phyloP scores from a whole-genome alignment of 352 stramenopile genomes.

The Phytophthora litchii region DNA sequence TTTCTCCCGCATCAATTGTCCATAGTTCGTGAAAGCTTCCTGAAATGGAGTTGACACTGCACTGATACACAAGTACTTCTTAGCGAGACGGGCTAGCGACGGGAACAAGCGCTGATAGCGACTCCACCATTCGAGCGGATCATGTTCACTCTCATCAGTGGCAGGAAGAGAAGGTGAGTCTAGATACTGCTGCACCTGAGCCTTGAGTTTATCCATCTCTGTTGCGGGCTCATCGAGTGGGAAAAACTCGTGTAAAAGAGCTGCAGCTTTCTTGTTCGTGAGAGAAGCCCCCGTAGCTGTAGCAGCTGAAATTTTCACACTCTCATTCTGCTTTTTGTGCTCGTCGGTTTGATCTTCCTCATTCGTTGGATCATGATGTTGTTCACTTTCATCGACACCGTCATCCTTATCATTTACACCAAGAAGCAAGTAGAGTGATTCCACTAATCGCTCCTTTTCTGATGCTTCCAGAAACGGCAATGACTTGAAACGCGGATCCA shows the following conservation, averaged over 20 bases:
- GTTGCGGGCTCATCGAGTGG: constrained; percentile 56
- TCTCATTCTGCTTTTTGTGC: constrained; percentile 28
- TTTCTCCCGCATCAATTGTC: constrained; percentile 79
- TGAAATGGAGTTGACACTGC: constrained; percentile 76
- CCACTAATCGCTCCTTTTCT: constrained; percentile 59
- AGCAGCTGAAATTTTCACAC: constrained; percentile 21
- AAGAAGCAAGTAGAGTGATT: constrained; percentile 61
- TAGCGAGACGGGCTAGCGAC: constrained; percentile 68
- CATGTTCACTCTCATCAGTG: constrained; percentile 73
- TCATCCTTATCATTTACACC: constrained; percentile 47
- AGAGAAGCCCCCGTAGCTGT: constrained; percentile 5
- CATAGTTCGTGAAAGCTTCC: constrained; percentile 82
- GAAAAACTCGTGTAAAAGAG: constrained; percentile 69
- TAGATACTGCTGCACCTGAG: constrained; percentile 74
- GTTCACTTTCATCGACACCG: constrained; percentile 18
- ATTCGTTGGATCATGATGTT: constrained; percentile 10
- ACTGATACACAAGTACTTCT: constrained; percentile 81
- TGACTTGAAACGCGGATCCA: constrained; percentile 80
- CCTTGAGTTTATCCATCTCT: constrained; percentile 65
- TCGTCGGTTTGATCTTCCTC: constrained; percentile 31
- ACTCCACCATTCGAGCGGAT: constrained; percentile 86
- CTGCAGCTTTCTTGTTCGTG: constrained; percentile 30
- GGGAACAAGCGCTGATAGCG: constrained; percentile 75
- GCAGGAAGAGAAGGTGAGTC: constrained; percentile 68
- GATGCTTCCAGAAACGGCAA: constrained; percentile 63